phyloP scores from a whole-genome alignment of 2,329 filamentous ascomycete species.

The Parascedosporium putredinis region DNA sequence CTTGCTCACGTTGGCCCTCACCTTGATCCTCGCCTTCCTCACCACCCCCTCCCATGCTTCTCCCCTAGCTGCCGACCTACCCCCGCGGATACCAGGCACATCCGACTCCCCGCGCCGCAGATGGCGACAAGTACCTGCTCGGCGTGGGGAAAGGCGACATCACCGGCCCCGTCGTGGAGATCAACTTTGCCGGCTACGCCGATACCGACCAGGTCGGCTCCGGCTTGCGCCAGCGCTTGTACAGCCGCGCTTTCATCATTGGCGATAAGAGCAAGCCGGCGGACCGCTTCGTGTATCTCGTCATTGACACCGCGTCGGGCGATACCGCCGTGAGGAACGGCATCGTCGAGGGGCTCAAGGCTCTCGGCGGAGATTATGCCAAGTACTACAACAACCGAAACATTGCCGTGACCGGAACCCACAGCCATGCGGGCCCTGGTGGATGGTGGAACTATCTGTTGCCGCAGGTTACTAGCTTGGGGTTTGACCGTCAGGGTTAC shows the following conservation, averaged over 20 bases:
- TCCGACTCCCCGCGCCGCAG: neutral
- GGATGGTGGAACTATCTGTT: constrained; percentile 89
- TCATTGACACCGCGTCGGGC: constrained; percentile 76
- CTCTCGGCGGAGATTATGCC: constrained; percentile 59
- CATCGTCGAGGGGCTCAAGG: constrained; percentile 60
- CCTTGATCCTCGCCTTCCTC: constrained; percentile 10
- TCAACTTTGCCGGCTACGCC: constrained; percentile 86
- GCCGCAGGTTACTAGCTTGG: constrained; percentile 77
- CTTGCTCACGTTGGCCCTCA: constrained; percentile 7
- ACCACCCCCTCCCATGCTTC: constrained; percentile 3
- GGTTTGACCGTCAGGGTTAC: constrained; percentile 79
- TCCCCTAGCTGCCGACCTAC: neutral
- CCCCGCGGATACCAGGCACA: neutral
- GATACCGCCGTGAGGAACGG: constrained; percentile 81
- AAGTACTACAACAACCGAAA: constrained; percentile 64
- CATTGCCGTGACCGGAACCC: constrained; percentile 81
- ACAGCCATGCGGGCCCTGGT: constrained; percentile 81
- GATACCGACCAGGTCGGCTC: constrained; percentile 68
- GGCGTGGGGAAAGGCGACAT: constrained; percentile 45
- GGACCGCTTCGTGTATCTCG: constrained; percentile 73
- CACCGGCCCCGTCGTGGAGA: constrained; percentile 69
- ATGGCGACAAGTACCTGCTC: constrained; percentile 28
- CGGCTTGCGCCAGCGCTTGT: constrained; percentile 74
- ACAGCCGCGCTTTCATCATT: constrained; percentile 79
- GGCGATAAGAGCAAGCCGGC: constrained; percentile 53